Evolutionary conservation across 768 basidiomycete species (phyloP), one percentile per base, ranked within the genome.

Genomic region (Naganishia kalamii): DNA sequence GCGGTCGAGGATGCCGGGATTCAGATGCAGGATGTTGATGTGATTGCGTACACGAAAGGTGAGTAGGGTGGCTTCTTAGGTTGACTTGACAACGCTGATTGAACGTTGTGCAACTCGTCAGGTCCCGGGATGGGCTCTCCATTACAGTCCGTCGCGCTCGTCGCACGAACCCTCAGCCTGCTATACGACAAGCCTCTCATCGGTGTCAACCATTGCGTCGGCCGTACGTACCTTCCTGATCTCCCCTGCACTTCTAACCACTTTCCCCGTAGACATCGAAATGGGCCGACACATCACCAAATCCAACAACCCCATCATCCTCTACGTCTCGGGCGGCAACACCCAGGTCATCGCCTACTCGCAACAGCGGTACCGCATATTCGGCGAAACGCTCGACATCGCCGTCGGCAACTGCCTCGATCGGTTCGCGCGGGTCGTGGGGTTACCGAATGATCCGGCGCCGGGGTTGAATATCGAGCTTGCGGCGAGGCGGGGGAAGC

Each of bases 41-140:
- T 92, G 70, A 93, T 99, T 44, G 97, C 93, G 73, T 99, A 87
- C 75, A 99, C 96, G 4, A 92, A 97, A 83, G 96, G 94, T 89
- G 69, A 37, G 79, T n/a, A 13, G 13, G 29, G 47, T n/a, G 35
- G 35, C 23, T 12, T 37, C 29, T 23, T 25, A 17, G 8, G 19
- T n/a, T 50, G 15, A 29, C 2, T n/a, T 41, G 10, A 19, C 13
- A 12, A 43, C 5, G 25, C 23, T n/a, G 13, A 17, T 21, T 19
- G 25, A 10, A 15, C 10, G 15, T 23, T 44, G 47, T 10, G 41
- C 40, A 50, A 29, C 54, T 60, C 21, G 19, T 51, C 71, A 97
- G 94, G 96, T 1, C 96, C 96, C n/a, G 96, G 96, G 0, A 99
- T 99, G 96, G 96, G 96, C 50, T 92, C 90, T 37, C 96, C 96